Base-by-base conservation (phyloP, 768 basidiomycete genomes). In the Podaxis carcinomalis region DNA sequence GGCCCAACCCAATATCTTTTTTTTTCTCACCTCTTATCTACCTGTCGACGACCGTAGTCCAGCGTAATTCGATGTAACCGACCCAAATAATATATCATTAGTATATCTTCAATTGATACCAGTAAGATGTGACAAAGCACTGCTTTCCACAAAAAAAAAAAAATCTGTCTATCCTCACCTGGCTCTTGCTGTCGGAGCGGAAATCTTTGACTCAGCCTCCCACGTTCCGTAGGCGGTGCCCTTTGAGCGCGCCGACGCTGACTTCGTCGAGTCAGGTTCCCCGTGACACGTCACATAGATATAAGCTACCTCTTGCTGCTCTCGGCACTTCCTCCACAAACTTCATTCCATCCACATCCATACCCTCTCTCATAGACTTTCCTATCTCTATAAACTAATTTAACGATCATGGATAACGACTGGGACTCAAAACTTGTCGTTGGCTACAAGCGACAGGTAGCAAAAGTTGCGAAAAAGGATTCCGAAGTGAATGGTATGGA, bases 391-490 rank as follows among this genome's bases (percentile, higher is more conserved):
- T 46, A 57, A 28, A 46, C 7, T 21, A 58, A 39, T 14, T 57
- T 21, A 35, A 47, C 37, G 35, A 81, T 70, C 64, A 85, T 79
- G 78, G 77, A 74, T 68, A 79, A 79, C 72, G 89, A 92, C 57
- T 90, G 88, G 88, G 90, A 93, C 61, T 75, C 70, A 60, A 90
- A 89, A 72, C 71, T 75, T 61, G 87, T 92, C 64, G 90, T 95
- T 66, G 90, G 92, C 57, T 78, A 68, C 69, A 91, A 84, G 73
- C 74, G 82, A 75, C 74, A 83, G 74, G 72, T 81, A 69, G 64
- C 84, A 74, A 73, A 90, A 80, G 80, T 91, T 78, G 72, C 81
- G 74, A 74, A 86, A 83, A 80, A 87, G 70, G 74, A 75, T 73
- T 72, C 78, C 67, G 70, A 92, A 80, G 59, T 79, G 56, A 84